Conservation (phyloP, 2,329 filamentous ascomycete genomes). For the Trichoderma sp. region DNA sequence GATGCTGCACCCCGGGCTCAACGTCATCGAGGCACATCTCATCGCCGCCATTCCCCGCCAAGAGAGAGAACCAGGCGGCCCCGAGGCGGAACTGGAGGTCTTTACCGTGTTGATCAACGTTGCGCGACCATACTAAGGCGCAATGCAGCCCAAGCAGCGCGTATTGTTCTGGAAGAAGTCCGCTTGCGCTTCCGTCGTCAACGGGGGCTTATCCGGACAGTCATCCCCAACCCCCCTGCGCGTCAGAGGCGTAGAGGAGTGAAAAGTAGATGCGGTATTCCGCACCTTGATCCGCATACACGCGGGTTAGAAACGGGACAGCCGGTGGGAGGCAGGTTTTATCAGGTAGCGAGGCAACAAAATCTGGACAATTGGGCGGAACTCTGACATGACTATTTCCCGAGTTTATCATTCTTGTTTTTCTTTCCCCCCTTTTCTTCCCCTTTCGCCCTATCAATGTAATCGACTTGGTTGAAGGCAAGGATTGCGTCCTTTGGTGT, state of each 20-base stretch:
- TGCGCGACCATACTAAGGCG: conserved; percentile 17
- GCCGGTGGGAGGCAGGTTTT: background rate
- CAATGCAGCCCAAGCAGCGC: background rate
- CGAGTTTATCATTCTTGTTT: background rate
- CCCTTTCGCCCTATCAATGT: background rate
- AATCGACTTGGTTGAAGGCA: no score
- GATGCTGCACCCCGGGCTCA: conserved; percentile 70
- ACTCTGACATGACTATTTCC: background rate
- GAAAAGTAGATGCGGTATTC: background rate
- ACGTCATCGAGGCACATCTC: conserved; percentile 76
- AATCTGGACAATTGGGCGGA: background rate
- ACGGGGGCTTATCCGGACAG: conserved; percentile 5
- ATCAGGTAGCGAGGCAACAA: conserved; percentile 14
- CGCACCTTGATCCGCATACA: background rate
- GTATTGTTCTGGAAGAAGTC: background rate
- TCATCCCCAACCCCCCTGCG: background rate
- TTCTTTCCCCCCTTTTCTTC: background rate
- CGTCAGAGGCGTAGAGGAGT: background rate
- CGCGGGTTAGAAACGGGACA: background rate
- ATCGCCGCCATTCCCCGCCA: conserved; percentile 69
- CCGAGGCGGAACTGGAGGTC: conserved; percentile 75
- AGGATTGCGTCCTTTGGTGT: no score
- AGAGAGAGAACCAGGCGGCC: conserved; percentile 58
- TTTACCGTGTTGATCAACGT: conserved; percentile 76
- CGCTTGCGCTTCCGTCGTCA: background rate